phyloP scores from a whole-genome alignment of 1,284 basidiomycete genomes.

The Lignosus rhinocerotis region DNA sequence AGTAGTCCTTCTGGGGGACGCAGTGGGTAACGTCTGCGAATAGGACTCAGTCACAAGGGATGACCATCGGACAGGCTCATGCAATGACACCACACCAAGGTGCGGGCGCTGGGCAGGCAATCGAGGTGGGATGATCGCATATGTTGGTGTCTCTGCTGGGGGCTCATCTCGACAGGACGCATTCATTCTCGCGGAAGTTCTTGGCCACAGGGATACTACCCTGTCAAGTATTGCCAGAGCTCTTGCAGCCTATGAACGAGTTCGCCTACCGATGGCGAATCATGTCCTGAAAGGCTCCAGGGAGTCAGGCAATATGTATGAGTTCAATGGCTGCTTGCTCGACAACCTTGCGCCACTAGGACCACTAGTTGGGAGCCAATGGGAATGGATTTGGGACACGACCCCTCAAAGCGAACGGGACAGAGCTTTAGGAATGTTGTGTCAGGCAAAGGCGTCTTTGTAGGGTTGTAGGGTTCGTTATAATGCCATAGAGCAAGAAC shows the following conservation, averaged over 20 bases:
- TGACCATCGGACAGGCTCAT: conserved; percentile 30
- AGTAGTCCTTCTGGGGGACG: conserved; percentile 22
- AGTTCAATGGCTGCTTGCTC: conserved; percentile 25
- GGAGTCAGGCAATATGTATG: conserved; percentile 42
- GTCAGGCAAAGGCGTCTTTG: not conserved
- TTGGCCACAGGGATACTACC: conserved; percentile 45
- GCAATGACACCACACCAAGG: conserved; percentile 38
- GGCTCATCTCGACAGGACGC: conserved; percentile 44
- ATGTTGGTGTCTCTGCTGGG: not conserved
- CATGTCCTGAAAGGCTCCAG: conserved; percentile 44
- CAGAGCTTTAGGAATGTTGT: conserved; percentile 15
- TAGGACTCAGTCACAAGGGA: not conserved
- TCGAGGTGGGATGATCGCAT: conserved; percentile 28
- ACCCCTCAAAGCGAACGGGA: conserved; percentile 25
- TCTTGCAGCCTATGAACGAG: conserved; percentile 45
- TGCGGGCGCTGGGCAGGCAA: conserved; percentile 37
- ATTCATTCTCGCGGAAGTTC: conserved; percentile 47
- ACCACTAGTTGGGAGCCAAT: conserved; percentile 26
- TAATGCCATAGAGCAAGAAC: not conserved
- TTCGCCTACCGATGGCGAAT: conserved; percentile 46
- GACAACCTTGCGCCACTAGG: conserved; percentile 25
- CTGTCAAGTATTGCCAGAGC: conserved; percentile 39
- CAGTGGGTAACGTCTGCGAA: conserved; percentile 5
- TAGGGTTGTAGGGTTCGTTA: not conserved
- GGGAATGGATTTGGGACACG: conserved; percentile 29